These are phyloP conservation scores for Baudoinia panamericana DNA, from an alignment of 495 filamentous ascomycete genomes.

Conservation along the genomic window DNA sequence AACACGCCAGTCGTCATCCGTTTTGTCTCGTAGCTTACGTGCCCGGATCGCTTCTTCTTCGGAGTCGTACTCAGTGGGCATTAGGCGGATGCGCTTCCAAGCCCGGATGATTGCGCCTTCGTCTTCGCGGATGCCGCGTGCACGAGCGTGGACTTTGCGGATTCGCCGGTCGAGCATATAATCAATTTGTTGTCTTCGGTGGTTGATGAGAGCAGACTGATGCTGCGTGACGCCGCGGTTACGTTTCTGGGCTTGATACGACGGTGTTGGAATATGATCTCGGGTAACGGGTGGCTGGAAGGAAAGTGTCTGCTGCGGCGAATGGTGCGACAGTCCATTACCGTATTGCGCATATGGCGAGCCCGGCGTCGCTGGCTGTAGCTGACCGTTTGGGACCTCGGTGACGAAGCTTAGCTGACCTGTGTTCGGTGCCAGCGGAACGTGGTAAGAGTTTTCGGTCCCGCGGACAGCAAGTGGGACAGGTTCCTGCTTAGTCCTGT, in stretches of 20 bases:
- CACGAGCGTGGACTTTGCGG: conserved; percentile 34
- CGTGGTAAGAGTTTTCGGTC: conserved; percentile 7
- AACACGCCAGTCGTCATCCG: conserved; percentile 7
- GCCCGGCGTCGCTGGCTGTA: conserved; percentile 9
- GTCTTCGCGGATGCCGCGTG: conserved; percentile 33
- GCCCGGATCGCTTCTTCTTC: conserved; percentile 48
- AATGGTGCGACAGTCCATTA: conserved; percentile 1
- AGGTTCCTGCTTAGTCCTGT: conserved; percentile 15
- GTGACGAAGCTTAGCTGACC: conserved; percentile 7
- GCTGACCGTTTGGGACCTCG: conserved; percentile 1
- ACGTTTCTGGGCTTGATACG: conserved; percentile 34
- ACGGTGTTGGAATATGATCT: conserved; percentile 31
- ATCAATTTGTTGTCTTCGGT: conserved; percentile 74
- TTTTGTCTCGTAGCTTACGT: conserved; percentile 5
- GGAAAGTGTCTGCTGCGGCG: conserved; percentile 6
- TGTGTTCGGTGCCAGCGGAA: conserved; percentile 13
- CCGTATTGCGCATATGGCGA: conserved; percentile 1
- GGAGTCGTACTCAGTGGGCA: conserved; percentile 61
- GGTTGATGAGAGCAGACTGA: conserved; percentile 81
- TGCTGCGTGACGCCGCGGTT: conserved; percentile 81
- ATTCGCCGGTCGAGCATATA: conserved; percentile 66
- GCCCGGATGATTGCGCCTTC: conserved; percentile 56
- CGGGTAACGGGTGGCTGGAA: conserved; percentile 26
- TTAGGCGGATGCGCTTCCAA: conserved; percentile 49
- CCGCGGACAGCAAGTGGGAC: conserved; percentile 9